A percentile compares a stretch with the other conserved stretches of the same genome.
Conservation (phyloP, 2,329 filamentous ascomycete species). For the Arachnopeziza araneosa region DNA sequence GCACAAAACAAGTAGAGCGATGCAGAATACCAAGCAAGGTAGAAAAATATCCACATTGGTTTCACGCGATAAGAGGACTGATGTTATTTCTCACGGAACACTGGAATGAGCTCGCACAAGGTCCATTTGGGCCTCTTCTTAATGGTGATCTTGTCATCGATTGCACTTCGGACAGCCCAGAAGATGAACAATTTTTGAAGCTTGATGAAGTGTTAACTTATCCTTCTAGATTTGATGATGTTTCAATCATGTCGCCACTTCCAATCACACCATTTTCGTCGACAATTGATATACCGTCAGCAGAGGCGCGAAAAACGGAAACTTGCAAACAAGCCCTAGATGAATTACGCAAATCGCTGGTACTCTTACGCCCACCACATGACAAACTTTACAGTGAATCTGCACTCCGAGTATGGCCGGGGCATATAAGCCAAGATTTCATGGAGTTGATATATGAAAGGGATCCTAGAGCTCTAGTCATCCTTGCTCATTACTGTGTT, state of each 20-base stretch:
- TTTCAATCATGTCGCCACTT: neutral
- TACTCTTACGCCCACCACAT: neutral
- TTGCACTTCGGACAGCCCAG: constrained; percentile 4
- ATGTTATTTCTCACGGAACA: constrained; percentile 2
- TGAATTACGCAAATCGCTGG: neutral
- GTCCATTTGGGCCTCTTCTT: constrained; percentile 9
- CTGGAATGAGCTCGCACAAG: constrained; percentile 8
- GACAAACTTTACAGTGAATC: neutral
- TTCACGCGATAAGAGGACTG: constrained; percentile 8
- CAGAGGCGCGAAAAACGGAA: neutral
- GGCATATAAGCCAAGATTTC: constrained; percentile 35
- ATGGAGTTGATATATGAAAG: constrained; percentile 10
- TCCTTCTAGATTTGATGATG: neutral
- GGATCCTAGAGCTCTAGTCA: constrained; percentile 22
- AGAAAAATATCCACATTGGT: constrained; percentile 14
- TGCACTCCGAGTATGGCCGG: constrained; percentile 39
- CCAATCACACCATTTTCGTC: neutral
- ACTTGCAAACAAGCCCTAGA: neutral
- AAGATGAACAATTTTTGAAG: constrained; percentile 12
- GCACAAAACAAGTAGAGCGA: neutral
- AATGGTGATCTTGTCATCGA: neutral
- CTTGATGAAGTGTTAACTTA: neutral
- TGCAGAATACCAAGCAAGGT: constrained; percentile 4
- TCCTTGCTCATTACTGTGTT: constrained; percentile 16
- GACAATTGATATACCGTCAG: neutral